Conservation (phyloP, 495 filamentous ascomycete species). For the Tetracladium setigerum region DNA sequence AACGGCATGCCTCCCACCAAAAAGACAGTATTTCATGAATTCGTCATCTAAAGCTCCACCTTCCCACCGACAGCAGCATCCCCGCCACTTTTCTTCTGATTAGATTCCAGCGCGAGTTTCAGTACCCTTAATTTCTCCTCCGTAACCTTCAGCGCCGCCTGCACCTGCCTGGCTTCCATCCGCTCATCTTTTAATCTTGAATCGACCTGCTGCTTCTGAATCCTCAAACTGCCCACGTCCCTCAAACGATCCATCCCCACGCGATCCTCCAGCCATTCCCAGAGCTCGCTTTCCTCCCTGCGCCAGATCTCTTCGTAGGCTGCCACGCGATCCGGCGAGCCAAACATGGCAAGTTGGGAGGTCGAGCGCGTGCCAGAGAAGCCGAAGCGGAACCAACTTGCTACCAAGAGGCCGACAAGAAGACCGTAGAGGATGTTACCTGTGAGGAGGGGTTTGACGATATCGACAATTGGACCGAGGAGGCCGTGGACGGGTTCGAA, state of each 20-base stretch:
- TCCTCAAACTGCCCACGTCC: conserved; percentile 27
- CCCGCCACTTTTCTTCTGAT: conserved; percentile 28
- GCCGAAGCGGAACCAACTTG: conserved; percentile 47
- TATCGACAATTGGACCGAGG: conserved; percentile 62
- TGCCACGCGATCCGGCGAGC: conserved; percentile 56
- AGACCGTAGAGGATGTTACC: conserved; percentile 59
- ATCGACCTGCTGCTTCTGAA: conserved; percentile 40
- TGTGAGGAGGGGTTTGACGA: conserved; percentile 61
- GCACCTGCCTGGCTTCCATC: conserved; percentile 74
- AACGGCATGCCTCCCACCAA: too few species aligned
- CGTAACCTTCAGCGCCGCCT: conserved; percentile 76
- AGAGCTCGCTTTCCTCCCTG: conserved; percentile 81
- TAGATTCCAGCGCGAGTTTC: conserved; percentile 61
- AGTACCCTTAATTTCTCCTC: conserved; percentile 72
- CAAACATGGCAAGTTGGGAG: conserved; percentile 22
- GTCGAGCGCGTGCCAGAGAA: conserved; percentile 15
- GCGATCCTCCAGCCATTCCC: conserved; percentile 93
- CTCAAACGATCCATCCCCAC: conserved; percentile 65
- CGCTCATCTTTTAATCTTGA: conserved; percentile 57
- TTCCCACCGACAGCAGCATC: too few species aligned
- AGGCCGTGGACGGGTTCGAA: conserved; percentile 68
- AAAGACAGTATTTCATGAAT: too few species aligned
- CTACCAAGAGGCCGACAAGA: conserved; percentile 49
- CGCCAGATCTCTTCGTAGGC: conserved; percentile 95
- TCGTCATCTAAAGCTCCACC: too few species aligned